Conservation (phyloP, 2,329 filamentous ascomycete genomes). For the Stagonosporopsis vannaccii region DNA sequence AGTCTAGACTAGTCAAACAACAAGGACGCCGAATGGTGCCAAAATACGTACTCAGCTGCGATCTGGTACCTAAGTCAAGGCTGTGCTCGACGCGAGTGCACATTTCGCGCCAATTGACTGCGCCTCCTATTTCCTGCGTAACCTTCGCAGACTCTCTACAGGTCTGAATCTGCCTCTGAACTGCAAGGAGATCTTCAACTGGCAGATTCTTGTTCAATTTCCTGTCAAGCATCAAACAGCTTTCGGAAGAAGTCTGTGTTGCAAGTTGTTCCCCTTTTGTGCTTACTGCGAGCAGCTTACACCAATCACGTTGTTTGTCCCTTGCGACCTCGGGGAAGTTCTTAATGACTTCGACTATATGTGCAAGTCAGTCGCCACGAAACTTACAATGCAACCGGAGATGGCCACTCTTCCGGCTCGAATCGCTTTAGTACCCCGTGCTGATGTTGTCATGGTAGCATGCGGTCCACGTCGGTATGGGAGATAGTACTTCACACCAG, state of each 20-base stretch:
- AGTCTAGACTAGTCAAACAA: background rate
- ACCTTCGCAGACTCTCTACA: too few relatives aligned
- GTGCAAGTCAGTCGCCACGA: conserved; percentile 56
- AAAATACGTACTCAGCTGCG: background rate
- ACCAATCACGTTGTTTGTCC: background rate
- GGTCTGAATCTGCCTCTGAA: background rate
- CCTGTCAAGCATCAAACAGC: background rate
- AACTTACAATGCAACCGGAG: conserved; percentile 57
- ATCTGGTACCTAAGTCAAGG: background rate
- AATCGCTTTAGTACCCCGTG: conserved; percentile 41
- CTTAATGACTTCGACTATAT: conserved; percentile 52
- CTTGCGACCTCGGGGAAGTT: conserved; percentile 37
- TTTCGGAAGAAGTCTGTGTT: background rate
- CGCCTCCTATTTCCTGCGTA: too few relatives aligned
- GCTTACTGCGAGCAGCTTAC: background rate
- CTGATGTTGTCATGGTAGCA: conserved; percentile 62
- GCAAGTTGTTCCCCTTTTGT: background rate
- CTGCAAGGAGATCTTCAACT: background rate
- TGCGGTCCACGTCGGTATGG: conserved; percentile 65
- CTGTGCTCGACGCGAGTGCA: background rate
- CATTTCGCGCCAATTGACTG: background rate
- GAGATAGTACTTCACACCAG: conserved; percentile 58
- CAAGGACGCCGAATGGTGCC: too few relatives aligned
- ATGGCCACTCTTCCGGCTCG: conserved; percentile 55
- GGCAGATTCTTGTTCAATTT: background rate